Percentiles rank a stretch among this genome's conserved stretches.
phyloP scores from a whole-genome alignment of 306 rosid species.

The Canavalia ensiformis region DNA sequence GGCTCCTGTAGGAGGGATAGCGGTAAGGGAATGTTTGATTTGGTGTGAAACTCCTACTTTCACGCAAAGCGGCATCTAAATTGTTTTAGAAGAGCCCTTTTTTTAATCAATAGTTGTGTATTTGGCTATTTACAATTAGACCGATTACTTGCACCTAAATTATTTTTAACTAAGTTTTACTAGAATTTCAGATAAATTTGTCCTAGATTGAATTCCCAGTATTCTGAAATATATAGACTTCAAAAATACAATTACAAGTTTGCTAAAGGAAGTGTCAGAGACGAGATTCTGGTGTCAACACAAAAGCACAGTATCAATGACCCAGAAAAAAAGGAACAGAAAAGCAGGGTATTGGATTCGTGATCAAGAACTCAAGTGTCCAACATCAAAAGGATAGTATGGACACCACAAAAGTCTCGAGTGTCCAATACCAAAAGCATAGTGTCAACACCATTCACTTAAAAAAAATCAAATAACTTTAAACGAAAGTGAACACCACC shows the following conservation, averaged over 20 bases:
- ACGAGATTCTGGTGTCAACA: background rate
- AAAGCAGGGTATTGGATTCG: slow-evolving; percentile 27
- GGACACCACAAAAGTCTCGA: background rate
- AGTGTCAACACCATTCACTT: background rate
- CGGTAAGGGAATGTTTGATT: no score
- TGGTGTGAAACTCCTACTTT: background rate
- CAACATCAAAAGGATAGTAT: background rate
- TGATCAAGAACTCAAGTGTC: background rate
- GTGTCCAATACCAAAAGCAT: slow-evolving; percentile 17
- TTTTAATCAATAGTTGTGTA: background rate
- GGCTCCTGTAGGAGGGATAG: no score
- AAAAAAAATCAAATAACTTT: slow-evolving; percentile 20
- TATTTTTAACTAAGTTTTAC: background rate
- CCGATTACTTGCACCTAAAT: background rate
- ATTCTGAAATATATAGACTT: background rate
- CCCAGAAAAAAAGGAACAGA: background rate
- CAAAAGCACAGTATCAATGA: no score
- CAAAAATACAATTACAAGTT: background rate
- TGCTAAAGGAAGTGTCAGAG: background rate
- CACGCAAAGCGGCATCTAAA: background rate
- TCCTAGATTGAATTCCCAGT: background rate
- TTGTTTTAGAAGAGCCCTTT: background rate
- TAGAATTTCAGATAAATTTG: background rate
- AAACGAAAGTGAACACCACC: background rate
- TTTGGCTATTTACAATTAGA: background rate